Percentiles rank a stretch among this genome's conserved stretches.
Conservation (phyloP, 495 filamentous ascomycete species). For the Aspergillus funiculosus region DNA sequence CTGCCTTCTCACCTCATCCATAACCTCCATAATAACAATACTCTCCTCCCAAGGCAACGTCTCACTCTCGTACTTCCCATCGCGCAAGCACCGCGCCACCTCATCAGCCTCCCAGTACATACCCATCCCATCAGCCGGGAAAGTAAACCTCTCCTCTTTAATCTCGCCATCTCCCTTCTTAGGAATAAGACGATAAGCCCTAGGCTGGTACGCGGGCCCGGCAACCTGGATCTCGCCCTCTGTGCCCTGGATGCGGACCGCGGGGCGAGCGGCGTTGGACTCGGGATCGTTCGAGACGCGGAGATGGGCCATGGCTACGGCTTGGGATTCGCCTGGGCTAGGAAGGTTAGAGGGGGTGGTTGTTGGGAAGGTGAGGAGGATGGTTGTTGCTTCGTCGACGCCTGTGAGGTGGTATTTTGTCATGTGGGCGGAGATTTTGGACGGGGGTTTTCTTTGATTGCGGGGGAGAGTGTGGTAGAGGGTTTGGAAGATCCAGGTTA, state of each 20-base stretch:
- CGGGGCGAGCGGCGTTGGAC: conserved; percentile 54
- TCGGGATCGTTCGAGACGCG: conserved; percentile 63
- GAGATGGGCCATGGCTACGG: conserved; percentile 72
- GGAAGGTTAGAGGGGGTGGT: conserved; percentile 43
- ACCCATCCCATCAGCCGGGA: conserved; percentile 66
- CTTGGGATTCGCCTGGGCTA: conserved; percentile 47
- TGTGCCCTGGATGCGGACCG: conserved; percentile 78
- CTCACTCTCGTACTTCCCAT: conserved; percentile 76
- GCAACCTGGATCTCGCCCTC: conserved; percentile 82
- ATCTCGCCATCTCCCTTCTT: conserved; percentile 39
- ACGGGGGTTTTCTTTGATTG: conserved; percentile 47
- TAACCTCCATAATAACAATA: conserved; percentile 85
- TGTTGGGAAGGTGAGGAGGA: conserved; percentile 71
- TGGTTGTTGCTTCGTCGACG: conserved; percentile 74
- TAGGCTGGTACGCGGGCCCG: conserved; percentile 66
- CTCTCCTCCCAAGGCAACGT: conserved; percentile 73
- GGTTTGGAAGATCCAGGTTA: conserved; percentile 92
- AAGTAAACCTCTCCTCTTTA: conserved; percentile 56
- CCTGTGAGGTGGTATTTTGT: conserved; percentile 74
- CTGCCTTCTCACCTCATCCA: conserved; percentile 83
- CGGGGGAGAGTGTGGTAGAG: conserved; percentile 73
- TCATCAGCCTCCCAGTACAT: conserved; percentile 98
- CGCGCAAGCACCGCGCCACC: conserved; percentile 71
- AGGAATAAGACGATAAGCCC: conserved; percentile 54
- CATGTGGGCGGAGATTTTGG: conserved; percentile 56